phyloP scores from a whole-genome alignment of 108 stramenopile species.

The Parietichytrium sp. region DNA sequence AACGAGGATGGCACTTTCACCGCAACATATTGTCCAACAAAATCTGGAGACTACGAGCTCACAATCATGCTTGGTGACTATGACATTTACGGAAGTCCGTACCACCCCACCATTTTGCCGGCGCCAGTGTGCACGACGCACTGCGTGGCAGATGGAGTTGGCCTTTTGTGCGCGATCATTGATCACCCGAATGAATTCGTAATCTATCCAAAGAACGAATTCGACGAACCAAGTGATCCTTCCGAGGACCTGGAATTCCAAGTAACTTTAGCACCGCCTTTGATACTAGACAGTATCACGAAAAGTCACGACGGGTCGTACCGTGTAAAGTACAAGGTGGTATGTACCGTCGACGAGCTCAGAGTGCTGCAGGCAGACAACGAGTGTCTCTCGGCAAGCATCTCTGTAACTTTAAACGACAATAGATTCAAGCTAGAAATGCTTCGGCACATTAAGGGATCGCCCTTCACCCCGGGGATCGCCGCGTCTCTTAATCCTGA shows the following conservation, averaged over 20 bases:
- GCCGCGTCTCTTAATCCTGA: slow-evolving; percentile 19
- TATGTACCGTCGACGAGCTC: background rate
- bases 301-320: background rate
- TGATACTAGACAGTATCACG: background rate
- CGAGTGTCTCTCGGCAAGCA: background rate
- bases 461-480: background rate
- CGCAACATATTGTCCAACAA: background rate
- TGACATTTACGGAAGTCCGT: slow-evolving; percentile 26
- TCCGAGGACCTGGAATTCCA: background rate
- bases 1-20: slow-evolving; percentile 25
- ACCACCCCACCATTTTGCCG: background rate
- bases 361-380: background rate
- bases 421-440: background rate
- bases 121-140: slow-evolving; percentile 15
- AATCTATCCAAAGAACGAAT: background rate
- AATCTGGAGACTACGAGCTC: slow-evolving; percentile 10
- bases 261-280: background rate
- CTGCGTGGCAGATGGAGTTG: slow-evolving; percentile 4
- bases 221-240: background rate
- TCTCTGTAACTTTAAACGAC: background rate
- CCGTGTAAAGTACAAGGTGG: background rate
- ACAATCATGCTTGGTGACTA: slow-evolving; percentile 30
- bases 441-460: background rate
- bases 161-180: slow-evolving; percentile 19
- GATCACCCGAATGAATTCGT: slow-evolving; percentile 19